Evolutionary conservation across 2,329 filamentous ascomycete species (phyloP).

Genomic region (Fusarium circinatum): DNA sequence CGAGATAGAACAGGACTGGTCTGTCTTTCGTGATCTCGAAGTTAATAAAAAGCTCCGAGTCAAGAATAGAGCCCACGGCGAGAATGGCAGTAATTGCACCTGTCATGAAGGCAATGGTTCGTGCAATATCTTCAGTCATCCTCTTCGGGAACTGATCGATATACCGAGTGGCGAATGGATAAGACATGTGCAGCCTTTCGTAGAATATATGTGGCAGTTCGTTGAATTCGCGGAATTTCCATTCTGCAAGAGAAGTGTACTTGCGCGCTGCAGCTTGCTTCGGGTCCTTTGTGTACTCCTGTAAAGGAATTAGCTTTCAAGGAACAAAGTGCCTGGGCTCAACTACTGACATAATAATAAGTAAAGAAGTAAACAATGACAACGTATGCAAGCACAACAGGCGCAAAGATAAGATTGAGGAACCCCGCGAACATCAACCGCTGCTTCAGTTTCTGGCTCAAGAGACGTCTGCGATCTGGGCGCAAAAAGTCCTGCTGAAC

Average conservation of each 20-base stretch:
- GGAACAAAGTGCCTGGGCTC: too few species aligned
- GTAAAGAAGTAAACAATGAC: conserved; percentile 92
- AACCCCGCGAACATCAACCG: conserved; percentile 86
- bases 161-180: conserved; percentile 91
- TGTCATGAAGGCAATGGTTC: conserved; percentile 87
- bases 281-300: conserved; percentile 96
- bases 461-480: conserved; percentile 78
- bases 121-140: conserved; percentile 85
- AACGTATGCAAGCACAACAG: conserved; percentile 87
- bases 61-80: conserved; percentile 83
- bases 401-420: conserved; percentile 86
- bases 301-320: conserved; percentile 7
- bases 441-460: conserved; percentile 81
- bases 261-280: conserved; percentile 82
- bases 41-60: conserved; percentile 88
- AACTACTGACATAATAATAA: conserved; percentile 81
- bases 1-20: conserved; percentile 91
- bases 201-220: conserved; percentile 93
- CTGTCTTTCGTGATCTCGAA: conserved; percentile 92
- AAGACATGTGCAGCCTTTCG: conserved; percentile 91
- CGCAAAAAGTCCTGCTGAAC: conserved; percentile 88
- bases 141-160: conserved; percentile 96
- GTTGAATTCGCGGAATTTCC: conserved; percentile 99
- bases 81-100: conserved; percentile 89
- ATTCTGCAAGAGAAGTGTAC: conserved; percentile 93